Base-by-base conservation (phyloP, 2,329 filamentous ascomycete species). In the Aspergillus viridinutans region DNA sequence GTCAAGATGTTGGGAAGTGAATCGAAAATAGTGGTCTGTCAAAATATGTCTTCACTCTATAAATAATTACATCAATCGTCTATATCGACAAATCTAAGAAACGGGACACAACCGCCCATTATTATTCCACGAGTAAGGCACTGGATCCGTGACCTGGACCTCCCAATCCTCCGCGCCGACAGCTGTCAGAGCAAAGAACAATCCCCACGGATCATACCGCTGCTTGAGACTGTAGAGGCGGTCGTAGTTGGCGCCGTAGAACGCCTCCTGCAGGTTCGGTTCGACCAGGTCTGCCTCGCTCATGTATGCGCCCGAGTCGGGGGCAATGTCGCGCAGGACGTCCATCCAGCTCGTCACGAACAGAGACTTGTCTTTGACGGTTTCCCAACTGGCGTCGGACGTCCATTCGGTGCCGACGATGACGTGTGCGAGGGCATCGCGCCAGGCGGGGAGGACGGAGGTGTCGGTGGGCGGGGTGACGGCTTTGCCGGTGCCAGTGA, bases 121-220 rank as follows among this genome's bases (percentile, higher is more conserved):
- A 52, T 69, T 64, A 35, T 67, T 60, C 3, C 32, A 35, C 12
- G 32, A 38, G 6, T 38, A 38, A 17, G 61, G 66, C 52, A 69
- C 60, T 1, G 65, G 62, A 54, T 64, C 64, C 54, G 71, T 59
- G 5, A 66, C 70, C 4, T 66, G 68, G 7, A 77, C 70, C 23
- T 63, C 65, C 81, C 81, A 84, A n/a, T 63, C 61, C 58, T 85
- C 82, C 57, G 80, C 83, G 0, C 81, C 82, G 2, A 85, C 81
- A 3, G 70, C 78, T 17, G 74, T 79, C 3, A 61, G 66, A 1
- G 73, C 78, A 58, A 81, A 84, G 54, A 85, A 81, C 5, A 85
- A 56, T 1, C 67, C 62, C 0, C 70, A 64, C 0, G 78, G 79
- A 59, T 85, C 83, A 61, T 78, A 84, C 63, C 75, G 78, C 35